Conservation (phyloP, 352 stramenopile species). For the Phytophthora gonapodyides region DNA sequence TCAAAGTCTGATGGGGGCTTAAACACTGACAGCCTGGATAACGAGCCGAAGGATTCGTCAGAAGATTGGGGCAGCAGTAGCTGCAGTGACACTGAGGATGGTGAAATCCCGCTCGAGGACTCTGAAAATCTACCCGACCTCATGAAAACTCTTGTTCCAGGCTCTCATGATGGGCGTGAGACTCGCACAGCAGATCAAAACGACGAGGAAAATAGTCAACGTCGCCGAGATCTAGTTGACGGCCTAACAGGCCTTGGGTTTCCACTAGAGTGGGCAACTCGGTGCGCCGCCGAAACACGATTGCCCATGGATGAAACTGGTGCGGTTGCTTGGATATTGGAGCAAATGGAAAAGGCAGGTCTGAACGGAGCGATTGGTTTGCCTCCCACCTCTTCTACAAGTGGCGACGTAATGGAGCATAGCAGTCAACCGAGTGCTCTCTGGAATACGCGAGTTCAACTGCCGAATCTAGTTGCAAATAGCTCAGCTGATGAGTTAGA, state of each 20-base stretch:
- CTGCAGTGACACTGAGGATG: conserved; percentile 30
- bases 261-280: conserved; percentile 74
- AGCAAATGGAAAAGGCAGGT: conserved; percentile 86
- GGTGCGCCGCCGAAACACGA: conserved; percentile 60
- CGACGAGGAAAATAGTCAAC: conserved; percentile 23
- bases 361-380: conserved; percentile 9
- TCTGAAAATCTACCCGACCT: background rate
- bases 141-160: background rate
- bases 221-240: conserved; percentile 64
- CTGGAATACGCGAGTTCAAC: conserved; percentile 15
- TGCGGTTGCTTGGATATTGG: conserved; percentile 89
- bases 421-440: background rate
- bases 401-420: conserved; percentile 9
- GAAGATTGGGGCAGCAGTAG: conserved; percentile 23
- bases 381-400: background rate
- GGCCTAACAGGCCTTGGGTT: conserved; percentile 86
- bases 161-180: conserved; percentile 16
- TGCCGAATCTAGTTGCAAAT: conserved; percentile 20
- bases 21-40: background rate
- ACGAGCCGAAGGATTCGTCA: background rate
- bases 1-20: background rate
- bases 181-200: conserved; percentile 6
- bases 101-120: conserved; percentile 17
- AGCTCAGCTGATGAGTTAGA: conserved; percentile 23
- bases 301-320: conserved; percentile 58